phyloP scores from a whole-genome alignment of 2,329 filamentous ascomycete genomes.

The Arthrinium puccinioides region DNA sequence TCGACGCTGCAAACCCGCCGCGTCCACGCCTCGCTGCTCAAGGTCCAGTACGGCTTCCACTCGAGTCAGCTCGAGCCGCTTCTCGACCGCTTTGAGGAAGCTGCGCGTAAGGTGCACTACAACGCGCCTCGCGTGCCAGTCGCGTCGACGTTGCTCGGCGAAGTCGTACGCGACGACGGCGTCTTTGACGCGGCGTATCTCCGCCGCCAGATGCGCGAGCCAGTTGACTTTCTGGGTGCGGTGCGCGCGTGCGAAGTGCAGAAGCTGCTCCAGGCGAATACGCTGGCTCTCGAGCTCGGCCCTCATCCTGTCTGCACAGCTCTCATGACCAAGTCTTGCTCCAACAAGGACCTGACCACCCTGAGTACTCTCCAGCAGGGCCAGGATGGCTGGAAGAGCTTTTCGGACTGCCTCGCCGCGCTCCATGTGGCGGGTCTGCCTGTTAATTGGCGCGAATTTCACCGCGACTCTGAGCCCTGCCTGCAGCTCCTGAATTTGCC shows the following conservation, averaged over 20 bases:
- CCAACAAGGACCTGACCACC: slow-evolving; percentile 1
- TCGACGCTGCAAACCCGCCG: neutral
- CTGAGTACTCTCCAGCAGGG: neutral
- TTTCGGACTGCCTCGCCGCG: slow-evolving; percentile 1
- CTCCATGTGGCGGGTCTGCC: neutral
- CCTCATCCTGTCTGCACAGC: neutral
- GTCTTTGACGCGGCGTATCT: slow-evolving; percentile 1
- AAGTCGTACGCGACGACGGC: neutral
- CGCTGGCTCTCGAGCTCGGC: neutral
- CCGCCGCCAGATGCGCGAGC: slow-evolving; percentile 1
- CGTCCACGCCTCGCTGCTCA: neutral
- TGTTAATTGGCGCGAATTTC: neutral
- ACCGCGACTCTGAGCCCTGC: slow-evolving; percentile 1
- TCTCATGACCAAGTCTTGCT: slow-evolving; percentile 1
- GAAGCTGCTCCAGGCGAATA: neutral
- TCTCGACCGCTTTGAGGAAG: neutral
- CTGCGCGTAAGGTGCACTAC: neutral
- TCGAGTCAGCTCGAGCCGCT: neutral
- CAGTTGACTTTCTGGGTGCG: neutral
- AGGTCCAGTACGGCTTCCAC: slow-evolving; percentile 1
- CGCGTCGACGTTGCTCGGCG: slow-evolving; percentile 1
- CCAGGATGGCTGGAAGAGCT: neutral
- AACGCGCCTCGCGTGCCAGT: neutral
- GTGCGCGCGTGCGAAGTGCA: neutral
- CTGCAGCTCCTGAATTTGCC: neutral